Evolutionary conservation across 2,329 filamentous ascomycete genomes (phyloP), one percentile per base, ranked within the genome.

Genomic region (Rhynchosporium graminicola): DNA sequence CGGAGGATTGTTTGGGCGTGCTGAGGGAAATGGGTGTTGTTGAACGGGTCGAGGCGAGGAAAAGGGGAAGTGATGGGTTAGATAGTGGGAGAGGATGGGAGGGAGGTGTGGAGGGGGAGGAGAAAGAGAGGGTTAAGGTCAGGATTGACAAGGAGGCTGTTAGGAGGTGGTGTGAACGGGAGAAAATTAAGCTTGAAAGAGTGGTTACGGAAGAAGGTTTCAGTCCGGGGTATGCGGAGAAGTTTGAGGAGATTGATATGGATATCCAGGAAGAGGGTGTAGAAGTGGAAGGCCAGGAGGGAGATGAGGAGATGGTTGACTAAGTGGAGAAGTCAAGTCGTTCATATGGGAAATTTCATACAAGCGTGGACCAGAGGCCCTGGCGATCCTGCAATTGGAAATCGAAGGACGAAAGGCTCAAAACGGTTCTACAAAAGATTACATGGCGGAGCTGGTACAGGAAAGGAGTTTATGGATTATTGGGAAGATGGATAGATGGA

Each of bases 1-100:
- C 84, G 0, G 94, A 97, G 48, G 94, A 98, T 76, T 91, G 94
- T 62, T 83, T 96, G 48, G 80, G 80, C 0, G 87, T 92, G 29
- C 78, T 97, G 59, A 86, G 89, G 64, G 87, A 91, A 62, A 97
- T 97, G 91, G 87, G 83, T 8, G 78, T 95, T 42, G 80, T 89
- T 54, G 76, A 86, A 75, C 80, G 43, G 38, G 40, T 54, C 68
- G 82, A 78, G 79, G 79, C 2, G 65, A 74, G 59, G 70, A 71
- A 51, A 68, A 73, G 50, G 47, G 78, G 82, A 12, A 76, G 81
- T n/a, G 81, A 87, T 38, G 77, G 75, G 28, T 71, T 87, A 61
- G 80, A 91, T 70, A 71, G 70, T n/a, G 64, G 64, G 20, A 54
- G 82, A 57, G 73, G 94, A 50, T 61, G 82, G 82, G 70, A 82